These are phyloP conservation scores for Pleurotus ostreatus DNA, from an alignment of 768 basidiomycete genomes.

Conservation along the genomic window DNA sequence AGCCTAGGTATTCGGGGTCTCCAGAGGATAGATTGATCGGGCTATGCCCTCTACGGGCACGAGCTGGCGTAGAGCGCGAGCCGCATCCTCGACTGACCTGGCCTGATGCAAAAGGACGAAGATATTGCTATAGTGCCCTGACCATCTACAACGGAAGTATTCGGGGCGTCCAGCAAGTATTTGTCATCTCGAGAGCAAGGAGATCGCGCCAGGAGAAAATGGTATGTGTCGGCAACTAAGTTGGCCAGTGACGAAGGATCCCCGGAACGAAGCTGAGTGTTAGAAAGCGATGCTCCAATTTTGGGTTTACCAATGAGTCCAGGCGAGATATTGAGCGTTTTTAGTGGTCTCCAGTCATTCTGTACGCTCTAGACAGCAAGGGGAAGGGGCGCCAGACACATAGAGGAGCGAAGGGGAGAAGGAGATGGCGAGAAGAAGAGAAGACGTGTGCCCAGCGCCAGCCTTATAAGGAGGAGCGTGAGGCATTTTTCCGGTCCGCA, in stretches of 20 bases:
- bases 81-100: background rate
- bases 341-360: background rate
- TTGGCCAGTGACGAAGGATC: no score
- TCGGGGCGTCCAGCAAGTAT: no score
- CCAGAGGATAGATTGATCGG: background rate
- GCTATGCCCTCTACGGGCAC: background rate
- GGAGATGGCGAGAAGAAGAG: background rate
- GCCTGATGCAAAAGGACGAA: background rate
- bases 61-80: background rate
- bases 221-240: no score
- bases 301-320: background rate
- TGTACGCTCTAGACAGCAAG: background rate
- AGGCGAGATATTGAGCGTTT: background rate
- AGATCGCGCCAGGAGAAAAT: no score
- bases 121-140: background rate
- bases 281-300: no score
- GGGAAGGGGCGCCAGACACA: background rate
- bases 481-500: background rate
- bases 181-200: no score
- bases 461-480: background rate
- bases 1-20: background rate
- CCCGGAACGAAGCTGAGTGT: no score
- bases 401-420: background rate
- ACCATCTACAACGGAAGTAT: no score
- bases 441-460: background rate